phyloP scores from a whole-genome alignment of 2,329 filamentous ascomycete genomes.

The Exophiala aquamarina region DNA sequence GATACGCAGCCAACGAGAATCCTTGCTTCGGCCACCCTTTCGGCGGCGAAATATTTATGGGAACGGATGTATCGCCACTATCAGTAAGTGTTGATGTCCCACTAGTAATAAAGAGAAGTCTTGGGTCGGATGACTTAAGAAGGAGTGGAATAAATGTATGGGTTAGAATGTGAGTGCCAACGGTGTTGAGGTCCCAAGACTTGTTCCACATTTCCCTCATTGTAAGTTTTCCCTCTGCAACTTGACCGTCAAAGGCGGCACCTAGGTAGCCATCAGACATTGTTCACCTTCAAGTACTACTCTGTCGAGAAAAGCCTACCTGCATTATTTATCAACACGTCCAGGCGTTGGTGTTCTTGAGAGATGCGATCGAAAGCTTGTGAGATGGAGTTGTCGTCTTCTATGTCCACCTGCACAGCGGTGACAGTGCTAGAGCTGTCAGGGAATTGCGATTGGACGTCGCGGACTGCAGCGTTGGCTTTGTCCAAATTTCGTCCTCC shows the following conservation, averaged over 20 bases:
- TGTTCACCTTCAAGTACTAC: no score
- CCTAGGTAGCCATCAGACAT: conserved; percentile 6
- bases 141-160: conserved; percentile 54
- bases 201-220: conserved; percentile 47
- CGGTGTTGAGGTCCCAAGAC: conserved; percentile 53
- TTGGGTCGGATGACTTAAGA: conserved; percentile 45
- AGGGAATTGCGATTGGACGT: conserved; percentile 43
- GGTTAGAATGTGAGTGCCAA: conserved; percentile 48
- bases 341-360: conserved; percentile 13
- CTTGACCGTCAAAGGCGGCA: conserved; percentile 33
- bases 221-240: conserved; percentile 29
- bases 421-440: conserved; percentile 37
- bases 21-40: conserved; percentile 47
- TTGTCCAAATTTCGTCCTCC: conserved; percentile 55
- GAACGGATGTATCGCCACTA: conserved; percentile 24
- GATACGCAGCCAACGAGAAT: conserved; percentile 35
- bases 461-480: conserved; percentile 48
- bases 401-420: conserved; percentile 54
- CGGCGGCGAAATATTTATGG: conserved; percentile 45
- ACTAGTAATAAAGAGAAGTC: conserved; percentile 52
- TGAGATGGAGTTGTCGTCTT: conserved; percentile 53
- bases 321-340: conserved; percentile 26
- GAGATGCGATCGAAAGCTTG: conserved; percentile 45
- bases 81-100: conserved; percentile 40
- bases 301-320: conserved; percentile 11